phyloP scores from a whole-genome alignment of 2,329 filamentous ascomycete genomes.

The Colletotrichum trifolii region DNA sequence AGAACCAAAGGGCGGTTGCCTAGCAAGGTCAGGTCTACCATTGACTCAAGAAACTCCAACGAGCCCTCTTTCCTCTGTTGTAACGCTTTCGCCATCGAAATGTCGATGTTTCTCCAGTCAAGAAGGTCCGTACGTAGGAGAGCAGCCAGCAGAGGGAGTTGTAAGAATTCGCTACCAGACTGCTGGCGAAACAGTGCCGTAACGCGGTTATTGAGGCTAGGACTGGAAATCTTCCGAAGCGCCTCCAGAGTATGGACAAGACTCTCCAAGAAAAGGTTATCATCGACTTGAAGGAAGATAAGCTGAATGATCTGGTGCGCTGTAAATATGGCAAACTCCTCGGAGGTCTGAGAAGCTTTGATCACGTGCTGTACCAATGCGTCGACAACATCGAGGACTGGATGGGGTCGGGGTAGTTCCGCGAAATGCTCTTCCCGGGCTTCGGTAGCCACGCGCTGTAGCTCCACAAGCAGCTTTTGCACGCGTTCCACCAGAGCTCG shows the following conservation, averaged over 20 bases:
- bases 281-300: conserved; percentile 66
- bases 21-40: conserved; percentile 83
- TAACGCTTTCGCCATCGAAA: conserved; percentile 78
- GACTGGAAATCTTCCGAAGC: conserved; percentile 68
- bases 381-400: conserved; percentile 72
- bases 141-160: conserved; percentile 67
- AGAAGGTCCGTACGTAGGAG: conserved; percentile 70
- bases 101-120: conserved; percentile 74
- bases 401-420: conserved; percentile 68
- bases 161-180: conserved; percentile 65
- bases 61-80: conserved; percentile 76
- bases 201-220: conserved; percentile 65
- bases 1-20: conserved; percentile 82
- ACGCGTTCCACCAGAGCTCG: conserved; percentile 65
- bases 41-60: conserved; percentile 81
- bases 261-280: conserved; percentile 69
- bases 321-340: conserved; percentile 68
- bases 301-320: conserved; percentile 69
- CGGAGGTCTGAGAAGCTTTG: conserved; percentile 69
- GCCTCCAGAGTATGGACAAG: conserved; percentile 71
- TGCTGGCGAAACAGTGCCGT: conserved; percentile 67
- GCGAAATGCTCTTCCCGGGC: conserved; percentile 69
- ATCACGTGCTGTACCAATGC: conserved; percentile 71
- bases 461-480: conserved; percentile 67
- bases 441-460: conserved; percentile 64